phyloP scores from a whole-genome alignment of 495 filamentous ascomycete genomes.

The Parachaetomium inaequale region DNA sequence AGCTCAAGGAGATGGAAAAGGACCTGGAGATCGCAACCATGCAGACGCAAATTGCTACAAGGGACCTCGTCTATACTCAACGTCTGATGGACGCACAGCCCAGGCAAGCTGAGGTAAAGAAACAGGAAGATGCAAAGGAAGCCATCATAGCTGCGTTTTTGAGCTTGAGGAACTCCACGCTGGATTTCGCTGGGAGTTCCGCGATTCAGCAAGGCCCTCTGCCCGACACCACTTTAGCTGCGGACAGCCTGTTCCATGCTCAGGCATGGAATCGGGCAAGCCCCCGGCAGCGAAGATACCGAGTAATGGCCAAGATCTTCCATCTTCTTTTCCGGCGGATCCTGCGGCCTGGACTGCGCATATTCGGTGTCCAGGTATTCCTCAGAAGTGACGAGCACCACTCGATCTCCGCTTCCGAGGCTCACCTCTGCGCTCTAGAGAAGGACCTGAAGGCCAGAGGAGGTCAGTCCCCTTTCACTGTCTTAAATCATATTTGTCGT shows the following conservation, averaged over 20 bases:
- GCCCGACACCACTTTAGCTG: neutral
- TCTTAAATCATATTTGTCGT: neutral
- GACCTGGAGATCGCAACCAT: neutral
- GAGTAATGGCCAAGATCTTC: slow-evolving; percentile 20
- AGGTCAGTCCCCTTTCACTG: neutral
- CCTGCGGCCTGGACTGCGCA: slow-evolving; percentile 15
- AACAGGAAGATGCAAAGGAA: neutral
- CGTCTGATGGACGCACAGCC: neutral
- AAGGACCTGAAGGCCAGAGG: neutral
- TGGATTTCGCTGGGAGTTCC: slow-evolving; percentile 20
- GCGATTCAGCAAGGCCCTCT: neutral
- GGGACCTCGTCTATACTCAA: neutral
- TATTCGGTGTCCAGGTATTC: slow-evolving; percentile 17
- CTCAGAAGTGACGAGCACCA: neutral
- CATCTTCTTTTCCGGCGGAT: slow-evolving; percentile 19
- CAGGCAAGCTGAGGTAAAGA: neutral
- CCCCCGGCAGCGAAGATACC: neutral
- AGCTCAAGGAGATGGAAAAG: neutral
- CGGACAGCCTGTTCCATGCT: neutral
- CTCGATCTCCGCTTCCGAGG: slow-evolving; percentile 8
- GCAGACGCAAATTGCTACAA: neutral
- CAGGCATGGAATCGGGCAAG: slow-evolving; percentile 3
- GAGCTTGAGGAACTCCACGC: slow-evolving; percentile 23
- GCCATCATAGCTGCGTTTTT: neutral
- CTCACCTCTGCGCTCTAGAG: slow-evolving; percentile 7